These are phyloP conservation scores for Sphagnum tenellum DNA, from an alignment of 225 moss, liverwort and hornwort species.

Conservation along the genomic window DNA sequence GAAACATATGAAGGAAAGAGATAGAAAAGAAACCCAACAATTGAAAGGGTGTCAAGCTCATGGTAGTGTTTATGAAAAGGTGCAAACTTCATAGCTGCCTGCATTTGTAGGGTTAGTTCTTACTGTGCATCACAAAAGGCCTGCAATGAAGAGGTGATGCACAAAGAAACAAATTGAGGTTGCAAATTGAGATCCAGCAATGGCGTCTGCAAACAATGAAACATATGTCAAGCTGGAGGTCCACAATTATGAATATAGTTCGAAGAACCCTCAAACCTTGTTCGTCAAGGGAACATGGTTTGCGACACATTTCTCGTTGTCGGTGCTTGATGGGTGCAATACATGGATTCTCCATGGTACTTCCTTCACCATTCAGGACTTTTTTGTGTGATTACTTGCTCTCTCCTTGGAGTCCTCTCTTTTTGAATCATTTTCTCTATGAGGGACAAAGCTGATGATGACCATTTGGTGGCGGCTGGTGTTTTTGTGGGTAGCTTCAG, in stretches of 20 bases:
- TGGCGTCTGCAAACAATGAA: slow-evolving; percentile 11
- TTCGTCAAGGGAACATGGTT: slow-evolving; percentile 31
- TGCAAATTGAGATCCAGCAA: neutral
- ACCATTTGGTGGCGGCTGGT: neutral
- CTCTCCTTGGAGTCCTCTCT: no score
- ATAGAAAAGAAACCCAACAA: no score
- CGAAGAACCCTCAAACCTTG: slow-evolving; percentile 1
- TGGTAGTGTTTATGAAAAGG: no score
- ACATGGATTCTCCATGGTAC: slow-evolving; percentile 29
- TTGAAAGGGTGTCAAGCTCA: no score
- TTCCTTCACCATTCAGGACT: neutral
- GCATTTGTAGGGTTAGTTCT: no score
- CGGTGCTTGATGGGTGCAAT: slow-evolving; percentile 15
- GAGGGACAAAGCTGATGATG: neutral
- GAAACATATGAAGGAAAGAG: no score
- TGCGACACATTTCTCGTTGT: slow-evolving; percentile 20
- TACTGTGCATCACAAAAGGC: no score
- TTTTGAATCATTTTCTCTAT: neutral
- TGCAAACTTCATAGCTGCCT: no score
- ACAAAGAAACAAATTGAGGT: no score
- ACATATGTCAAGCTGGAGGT: slow-evolving; percentile 25
- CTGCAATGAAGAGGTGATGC: no score
- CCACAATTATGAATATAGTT: neutral
- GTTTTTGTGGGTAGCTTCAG: slow-evolving; percentile 2
- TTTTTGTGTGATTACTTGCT: no score